Conservation (phyloP, 1,284 basidiomycete genomes). For the Austroboletus niveus region DNA sequence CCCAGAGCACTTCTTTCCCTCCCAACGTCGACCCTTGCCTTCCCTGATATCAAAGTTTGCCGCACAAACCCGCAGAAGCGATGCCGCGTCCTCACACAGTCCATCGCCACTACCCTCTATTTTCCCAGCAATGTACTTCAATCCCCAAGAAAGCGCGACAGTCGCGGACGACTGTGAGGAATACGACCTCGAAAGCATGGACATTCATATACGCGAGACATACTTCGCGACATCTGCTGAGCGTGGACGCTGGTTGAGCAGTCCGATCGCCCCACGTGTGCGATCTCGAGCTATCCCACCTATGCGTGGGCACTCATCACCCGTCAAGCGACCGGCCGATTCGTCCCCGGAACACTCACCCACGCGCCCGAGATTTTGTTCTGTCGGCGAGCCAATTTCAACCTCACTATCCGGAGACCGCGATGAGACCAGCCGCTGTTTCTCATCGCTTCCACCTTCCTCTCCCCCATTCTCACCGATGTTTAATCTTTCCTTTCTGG, state of each 20-base stretch:
- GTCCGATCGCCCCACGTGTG: slow-evolving; percentile 36
- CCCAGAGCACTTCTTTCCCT: background rate
- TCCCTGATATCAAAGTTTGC: slow-evolving; percentile 19
- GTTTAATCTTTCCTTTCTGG: slow-evolving; percentile 22
- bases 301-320: slow-evolving; percentile 37
- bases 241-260: slow-evolving; percentile 51
- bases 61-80: slow-evolving; percentile 1
- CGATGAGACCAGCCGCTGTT: slow-evolving; percentile 13
- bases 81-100: background rate
- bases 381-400: slow-evolving; percentile 1
- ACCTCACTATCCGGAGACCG: slow-evolving; percentile 4
- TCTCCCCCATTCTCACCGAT: slow-evolving; percentile 33
- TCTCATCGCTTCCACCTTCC: slow-evolving; percentile 33
- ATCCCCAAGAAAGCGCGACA: slow-evolving; percentile 11
- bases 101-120: slow-evolving; percentile 1
- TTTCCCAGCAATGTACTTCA: background rate
- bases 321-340: slow-evolving; percentile 28
- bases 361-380: slow-evolving; percentile 1
- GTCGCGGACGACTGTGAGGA: slow-evolving; percentile 26
- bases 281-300: slow-evolving; percentile 15
- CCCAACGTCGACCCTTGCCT: slow-evolving; percentile 15
- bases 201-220: slow-evolving; percentile 40
- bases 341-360: slow-evolving; percentile 3
- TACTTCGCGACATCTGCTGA: slow-evolving; percentile 51
- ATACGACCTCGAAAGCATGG: slow-evolving; percentile 33